phyloP scores from a whole-genome alignment of 176 grass and related monocot species.

The Eragrostis curvula region DNA sequence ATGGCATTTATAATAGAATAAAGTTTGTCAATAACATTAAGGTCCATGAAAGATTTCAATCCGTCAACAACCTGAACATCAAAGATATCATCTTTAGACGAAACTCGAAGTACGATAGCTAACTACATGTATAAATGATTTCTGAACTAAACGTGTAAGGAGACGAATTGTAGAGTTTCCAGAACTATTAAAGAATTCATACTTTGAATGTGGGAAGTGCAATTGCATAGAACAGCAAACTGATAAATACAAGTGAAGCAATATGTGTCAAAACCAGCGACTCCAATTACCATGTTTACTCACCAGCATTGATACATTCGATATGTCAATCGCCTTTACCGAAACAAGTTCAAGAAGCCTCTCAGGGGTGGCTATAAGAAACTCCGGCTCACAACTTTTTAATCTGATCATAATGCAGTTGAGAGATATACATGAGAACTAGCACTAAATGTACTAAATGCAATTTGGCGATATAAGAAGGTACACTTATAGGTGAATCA shows the following conservation, averaged over 20 bases:
- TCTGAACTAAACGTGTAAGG: not conserved
- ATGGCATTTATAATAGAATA: slow-evolving; percentile 62
- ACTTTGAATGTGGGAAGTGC: not conserved
- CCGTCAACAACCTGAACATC: slow-evolving; percentile 78
- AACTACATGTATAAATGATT: not conserved
- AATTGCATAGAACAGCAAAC: slow-evolving; percentile 2
- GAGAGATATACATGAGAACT: slow-evolving; percentile 16
- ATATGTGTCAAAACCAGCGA: not conserved
- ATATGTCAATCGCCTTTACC: slow-evolving; percentile 75
- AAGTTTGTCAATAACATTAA: slow-evolving; percentile 45
- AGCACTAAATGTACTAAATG: not conserved
- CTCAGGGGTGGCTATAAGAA: slow-evolving; percentile 85
- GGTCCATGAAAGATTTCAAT: slow-evolving; percentile 53
- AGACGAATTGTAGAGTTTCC: not conserved
- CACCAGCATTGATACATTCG: slow-evolving; percentile 81
- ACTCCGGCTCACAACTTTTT: slow-evolving; percentile 91
- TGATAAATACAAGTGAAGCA: slow-evolving; percentile 5
- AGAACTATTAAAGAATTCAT: not conserved
- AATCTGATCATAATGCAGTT: slow-evolving; percentile 46
- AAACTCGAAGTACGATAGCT: not conserved
- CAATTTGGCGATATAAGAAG: too few relatives aligned
- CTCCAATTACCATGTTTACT: slow-evolving; percentile 30
- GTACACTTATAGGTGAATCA: too few relatives aligned
- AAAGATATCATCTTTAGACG: slow-evolving; percentile 8
- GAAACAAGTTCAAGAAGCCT: slow-evolving; percentile 83